Conservation (phyloP, 805 yeast species). For the Pichia kluyveri region DNA sequence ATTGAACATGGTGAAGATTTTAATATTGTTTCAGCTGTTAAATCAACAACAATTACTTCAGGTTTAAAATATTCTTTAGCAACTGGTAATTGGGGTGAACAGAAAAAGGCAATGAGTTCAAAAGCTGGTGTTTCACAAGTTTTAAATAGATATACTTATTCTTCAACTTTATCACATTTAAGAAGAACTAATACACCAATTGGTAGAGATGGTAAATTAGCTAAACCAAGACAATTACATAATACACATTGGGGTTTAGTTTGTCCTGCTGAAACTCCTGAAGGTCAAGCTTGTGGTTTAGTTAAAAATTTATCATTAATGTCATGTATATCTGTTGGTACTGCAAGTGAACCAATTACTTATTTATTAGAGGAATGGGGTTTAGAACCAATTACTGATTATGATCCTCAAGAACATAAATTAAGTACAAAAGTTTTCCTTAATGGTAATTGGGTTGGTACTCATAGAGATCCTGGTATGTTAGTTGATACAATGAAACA, state of each 20-base stretch:
- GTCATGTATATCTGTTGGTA: conserved; percentile 97
- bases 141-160: conserved; percentile 92
- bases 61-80: conserved; percentile 97
- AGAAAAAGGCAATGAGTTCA: conserved; percentile 96
- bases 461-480: conserved; percentile 92
- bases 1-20: conserved; percentile 97
- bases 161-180: conserved; percentile 96
- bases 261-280: conserved; percentile 99
- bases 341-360: conserved; percentile 91
- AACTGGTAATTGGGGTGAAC: conserved; percentile 99
- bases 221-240: conserved; percentile 97
- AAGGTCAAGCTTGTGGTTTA: conserved; percentile 99
- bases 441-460: conserved; percentile 99
- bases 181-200: conserved; percentile 99
- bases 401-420: conserved; percentile 84
- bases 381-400: conserved; percentile 94
- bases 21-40: conserved; percentile 92
- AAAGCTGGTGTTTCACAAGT: conserved; percentile 99
- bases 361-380: conserved; percentile 98
- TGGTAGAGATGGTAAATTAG: conserved; percentile 98
- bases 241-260: conserved; percentile 99
- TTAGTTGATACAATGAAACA: conserved; percentile 85
- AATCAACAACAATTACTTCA: conserved; percentile 93
- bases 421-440: conserved; percentile 92
- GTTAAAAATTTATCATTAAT: conserved; percentile 92